phyloP scores from a whole-genome alignment of 371 early-diverging fungal genomes.

The Mortierella sp. region DNA sequence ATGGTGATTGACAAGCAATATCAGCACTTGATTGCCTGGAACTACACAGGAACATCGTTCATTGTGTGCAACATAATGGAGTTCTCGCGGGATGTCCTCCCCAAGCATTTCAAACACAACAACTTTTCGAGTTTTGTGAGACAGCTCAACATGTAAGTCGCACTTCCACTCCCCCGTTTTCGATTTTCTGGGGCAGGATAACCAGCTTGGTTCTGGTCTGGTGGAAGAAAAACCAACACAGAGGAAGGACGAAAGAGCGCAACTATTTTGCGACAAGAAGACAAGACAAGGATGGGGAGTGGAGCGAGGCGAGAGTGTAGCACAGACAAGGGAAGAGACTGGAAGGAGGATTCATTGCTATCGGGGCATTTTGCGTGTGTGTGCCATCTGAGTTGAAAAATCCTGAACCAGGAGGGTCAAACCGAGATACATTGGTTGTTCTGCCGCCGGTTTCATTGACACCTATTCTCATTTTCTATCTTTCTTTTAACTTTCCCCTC shows the following conservation, averaged over 20 bases:
- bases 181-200: neutral
- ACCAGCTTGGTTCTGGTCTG: neutral
- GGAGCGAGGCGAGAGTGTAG: neutral
- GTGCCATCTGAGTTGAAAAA: neutral
- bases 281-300: neutral
- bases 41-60: slow-evolving; percentile 85
- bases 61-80: slow-evolving; percentile 89
- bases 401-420: neutral
- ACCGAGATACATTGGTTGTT: neutral
- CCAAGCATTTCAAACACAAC: slow-evolving; percentile 88
- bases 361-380: neutral
- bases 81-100: slow-evolving; percentile 83
- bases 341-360: neutral
- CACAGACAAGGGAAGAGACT: neutral
- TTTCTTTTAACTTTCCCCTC: neutral
- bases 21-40: slow-evolving; percentile 87
- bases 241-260: neutral
- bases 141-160: slow-evolving; percentile 84
- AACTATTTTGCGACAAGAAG: neutral
- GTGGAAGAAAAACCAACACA: neutral
- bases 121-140: slow-evolving; percentile 90
- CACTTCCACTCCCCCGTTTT: neutral
- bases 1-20: slow-evolving; percentile 87
- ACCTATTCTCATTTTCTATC: neutral
- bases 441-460: neutral